Evolutionary conservation across 139 green algal genomes (phyloP), one percentile per base, ranked within the genome.

Genomic region (Chlorella ohadii): DNA sequence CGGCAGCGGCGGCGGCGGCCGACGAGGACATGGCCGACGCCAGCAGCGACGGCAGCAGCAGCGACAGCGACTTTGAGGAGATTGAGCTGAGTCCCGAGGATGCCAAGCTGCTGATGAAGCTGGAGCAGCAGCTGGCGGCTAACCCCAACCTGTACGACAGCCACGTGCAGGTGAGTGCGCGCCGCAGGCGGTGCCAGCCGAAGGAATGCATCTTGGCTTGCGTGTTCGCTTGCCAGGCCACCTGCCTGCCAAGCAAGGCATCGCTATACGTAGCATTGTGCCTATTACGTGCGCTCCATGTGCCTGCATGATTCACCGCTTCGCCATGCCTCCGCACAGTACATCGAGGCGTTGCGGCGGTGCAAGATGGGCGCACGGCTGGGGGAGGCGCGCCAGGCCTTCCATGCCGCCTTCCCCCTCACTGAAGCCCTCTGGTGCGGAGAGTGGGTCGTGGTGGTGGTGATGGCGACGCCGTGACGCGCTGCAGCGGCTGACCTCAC

Each of bases 321-420:
- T 34, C 74, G 33, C 51, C 22, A 34, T 47, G 68, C 28, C 84
- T 81, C 65, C 51, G n/a, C 72, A 63, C 89, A 95, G 87, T 94
- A 94, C 79, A 85, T 92, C 13, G 83, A 78, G 31, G 61, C 95
- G 41, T 78, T 97, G 56, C 87, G 90, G 20, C 87, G 85, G 28
- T 91, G 83, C 77, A 91, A 90, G 39, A 89, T 97, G 56, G 79
- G 64, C 25, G 78, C 85, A 20, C 87, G 89, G 36, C 78, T 96
- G 31, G 76, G 82, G 4, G 86, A 85, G 23, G 95, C 93, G 0
- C 82, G 95, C 36, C 77, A 92, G 72, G 79, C 84, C 28, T 93
- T 98, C 86, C 87, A 93, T 11, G 72, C 86, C 2, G 79, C 67
- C 20, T 98, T 96, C 72, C 95, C 95, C 0, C 79, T 98, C n/a